phyloP scores from a whole-genome alignment of 129 eudicot species.

The Saposhnikovia divaricata region DNA sequence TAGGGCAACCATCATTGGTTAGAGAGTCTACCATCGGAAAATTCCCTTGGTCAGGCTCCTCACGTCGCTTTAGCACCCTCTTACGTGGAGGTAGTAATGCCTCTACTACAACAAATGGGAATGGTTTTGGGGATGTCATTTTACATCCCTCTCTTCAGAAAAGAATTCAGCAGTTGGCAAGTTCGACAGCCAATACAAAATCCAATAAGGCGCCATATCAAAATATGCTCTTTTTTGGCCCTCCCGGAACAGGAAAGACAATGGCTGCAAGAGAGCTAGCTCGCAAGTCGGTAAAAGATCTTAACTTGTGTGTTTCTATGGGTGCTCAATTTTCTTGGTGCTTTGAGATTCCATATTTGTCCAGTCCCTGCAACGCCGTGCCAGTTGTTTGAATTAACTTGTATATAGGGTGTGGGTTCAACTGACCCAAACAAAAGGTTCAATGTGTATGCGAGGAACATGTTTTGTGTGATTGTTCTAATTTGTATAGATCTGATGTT shows the following conservation, averaged over 20 bases:
- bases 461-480: neutral
- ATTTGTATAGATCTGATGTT: slow-evolving; percentile 2
- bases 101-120: slow-evolving; percentile 35
- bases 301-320: slow-evolving; percentile 8
- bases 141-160: slow-evolving; percentile 83
- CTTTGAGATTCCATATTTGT: neutral
- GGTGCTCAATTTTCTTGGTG: neutral
- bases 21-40: slow-evolving; percentile 94
- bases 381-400: neutral
- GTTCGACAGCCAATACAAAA: slow-evolving; percentile 95
- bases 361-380: neutral
- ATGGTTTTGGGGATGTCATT: slow-evolving; percentile 91
- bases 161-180: slow-evolving; percentile 78
- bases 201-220: slow-evolving; percentile 92
- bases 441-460: neutral
- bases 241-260: slow-evolving; percentile 99
- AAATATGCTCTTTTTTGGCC: slow-evolving; percentile 96
- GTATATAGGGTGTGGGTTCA: neutral
- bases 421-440: neutral
- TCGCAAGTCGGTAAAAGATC: slow-evolving; percentile 65
- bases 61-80: slow-evolving; percentile 56
- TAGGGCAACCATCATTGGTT: slow-evolving; percentile 94
- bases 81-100: slow-evolving; percentile 33
- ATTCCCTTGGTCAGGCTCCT: slow-evolving; percentile 91
- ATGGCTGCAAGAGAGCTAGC: slow-evolving; percentile 99